phyloP scores from a whole-genome alignment of 768 basidiomycete species.

The Boletus rubescentipes region DNA sequence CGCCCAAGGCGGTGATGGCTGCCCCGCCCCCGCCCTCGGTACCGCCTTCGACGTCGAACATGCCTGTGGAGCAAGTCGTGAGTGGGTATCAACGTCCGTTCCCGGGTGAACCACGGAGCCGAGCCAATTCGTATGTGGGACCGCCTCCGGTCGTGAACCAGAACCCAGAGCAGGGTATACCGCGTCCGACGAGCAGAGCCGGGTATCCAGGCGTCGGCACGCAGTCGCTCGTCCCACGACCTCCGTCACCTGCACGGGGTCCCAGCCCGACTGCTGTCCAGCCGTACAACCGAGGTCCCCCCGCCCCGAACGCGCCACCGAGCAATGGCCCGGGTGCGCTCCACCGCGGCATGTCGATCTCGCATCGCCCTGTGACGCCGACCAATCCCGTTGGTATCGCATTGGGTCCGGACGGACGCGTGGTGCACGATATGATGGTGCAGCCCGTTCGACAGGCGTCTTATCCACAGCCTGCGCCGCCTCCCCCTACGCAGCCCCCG shows the following conservation, averaged over 20 bases:
- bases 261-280: constrained; percentile 20
- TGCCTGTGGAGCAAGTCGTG: constrained; percentile 73
- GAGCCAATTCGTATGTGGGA: constrained; percentile 48
- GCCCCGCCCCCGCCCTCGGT: constrained; percentile 48
- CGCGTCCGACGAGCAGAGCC: constrained; percentile 54
- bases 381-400: constrained; percentile 82
- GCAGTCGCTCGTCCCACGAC: constrained; percentile 61
- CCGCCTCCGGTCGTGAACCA: constrained; percentile 28
- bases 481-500: constrained; percentile 12
- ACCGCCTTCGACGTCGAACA: constrained; percentile 41
- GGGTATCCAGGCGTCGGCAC: constrained; percentile 86
- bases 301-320: neutral
- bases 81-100: constrained; percentile 79
- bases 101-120: constrained; percentile 75
- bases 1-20: constrained; percentile 75
- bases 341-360: constrained; percentile 26
- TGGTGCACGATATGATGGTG: constrained; percentile 77
- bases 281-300: constrained; percentile 13
- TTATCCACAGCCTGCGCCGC: constrained; percentile 8
- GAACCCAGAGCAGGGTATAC: constrained; percentile 36
- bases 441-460: constrained; percentile 18
- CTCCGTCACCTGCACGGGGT: constrained; percentile 51
- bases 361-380: constrained; percentile 57
- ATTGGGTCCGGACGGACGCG: constrained; percentile 76
- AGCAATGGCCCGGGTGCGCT: constrained; percentile 1